Base-by-base conservation (phyloP, 1,284 basidiomycete species). In the Rhodotorula sp. region DNA sequence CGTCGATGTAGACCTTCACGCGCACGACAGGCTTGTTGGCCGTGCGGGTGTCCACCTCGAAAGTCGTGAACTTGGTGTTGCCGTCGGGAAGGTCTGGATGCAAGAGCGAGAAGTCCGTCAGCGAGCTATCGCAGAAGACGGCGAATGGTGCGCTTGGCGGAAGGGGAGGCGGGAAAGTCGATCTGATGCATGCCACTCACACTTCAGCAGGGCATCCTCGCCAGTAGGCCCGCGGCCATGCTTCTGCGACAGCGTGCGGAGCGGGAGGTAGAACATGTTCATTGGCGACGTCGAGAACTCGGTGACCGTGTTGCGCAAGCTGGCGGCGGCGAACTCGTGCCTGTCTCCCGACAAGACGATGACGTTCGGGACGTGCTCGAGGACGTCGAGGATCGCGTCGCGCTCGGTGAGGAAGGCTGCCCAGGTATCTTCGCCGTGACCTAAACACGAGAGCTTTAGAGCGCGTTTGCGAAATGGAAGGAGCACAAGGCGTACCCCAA, bases 31-130 rank as follows among this genome's bases (percentile, higher is more conserved):
- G 90, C 51, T 82, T 81, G 50, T 83, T 79, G 6, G 81, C 77
- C 70, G 88, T 82, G 53, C 84, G 83, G 0, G 89, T 89, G 77
- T 92, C 88, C 37, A 92, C 84, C 78, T 89, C 88, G 61, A 92
- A 84, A 0, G 87, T 82, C 11, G 88, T 86, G 77, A 81, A 81
- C 73, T 83, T 83, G 71, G 78, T 67, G 71, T 81, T 81, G 13
- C 78, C 78, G 64, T 77, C 75, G 30, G 77, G 77, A 22, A 76
- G 58, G 63, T 78, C 76, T 77, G 67, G 53, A 34, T 7, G 20
- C 53, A 34, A 37, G 18, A 4, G 40, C 37, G 86, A 87, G 88
- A 56, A 10, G 63, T 10, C 58, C 31, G 20, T 40, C 30, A 54
- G 53, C 44, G 24, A 6, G 2, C 9, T 34, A 34, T 34, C 34